A percentile compares a stretch with the other conserved stretches of the same genome.
Evolutionary conservation across 345 rosid genomes (phyloP).

Genomic region (Adansonia digitata): DNA sequence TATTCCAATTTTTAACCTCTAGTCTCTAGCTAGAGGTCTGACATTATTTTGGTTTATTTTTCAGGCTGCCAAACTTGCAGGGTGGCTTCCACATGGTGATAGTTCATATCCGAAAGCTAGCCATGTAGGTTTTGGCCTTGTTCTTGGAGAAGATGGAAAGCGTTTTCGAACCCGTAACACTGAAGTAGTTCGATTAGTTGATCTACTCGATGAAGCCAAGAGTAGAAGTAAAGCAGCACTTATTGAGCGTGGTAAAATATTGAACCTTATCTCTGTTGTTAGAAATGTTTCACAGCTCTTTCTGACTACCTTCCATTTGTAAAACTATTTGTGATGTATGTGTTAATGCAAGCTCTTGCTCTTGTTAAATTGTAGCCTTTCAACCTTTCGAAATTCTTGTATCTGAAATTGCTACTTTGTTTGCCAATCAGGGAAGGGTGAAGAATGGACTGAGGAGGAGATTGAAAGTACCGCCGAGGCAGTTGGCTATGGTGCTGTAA

Average conservation of each 20-base stretch:
- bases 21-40: neutral
- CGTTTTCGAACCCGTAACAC: slow-evolving; percentile 78
- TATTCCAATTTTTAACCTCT: neutral
- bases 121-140: slow-evolving; percentile 97
- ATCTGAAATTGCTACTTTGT: neutral
- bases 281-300: slow-evolving; percentile 9
- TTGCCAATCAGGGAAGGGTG: slow-evolving; percentile 58
- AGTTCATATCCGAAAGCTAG: slow-evolving; percentile 53
- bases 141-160: slow-evolving; percentile 90
- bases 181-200: slow-evolving; percentile 91
- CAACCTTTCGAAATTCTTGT: neutral
- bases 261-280: slow-evolving; percentile 4
- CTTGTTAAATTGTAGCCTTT: neutral
- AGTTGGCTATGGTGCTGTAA: slow-evolving; percentile 92
- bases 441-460: slow-evolving; percentile 85
- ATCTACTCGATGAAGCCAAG: slow-evolving; percentile 96
- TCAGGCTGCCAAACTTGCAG: slow-evolving; percentile 87
- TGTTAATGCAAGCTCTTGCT: neutral
- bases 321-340: neutral
- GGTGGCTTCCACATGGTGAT: slow-evolving; percentile 72
- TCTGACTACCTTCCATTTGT: neutral
- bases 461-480: slow-evolving; percentile 91
- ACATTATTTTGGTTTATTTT: slow-evolving; percentile 15
- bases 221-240: slow-evolving; percentile 68
- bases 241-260: slow-evolving; percentile 68